Base-by-base conservation (phyloP, 2,329 filamentous ascomycete species). In the Paraphoma chrysanthemicola region DNA sequence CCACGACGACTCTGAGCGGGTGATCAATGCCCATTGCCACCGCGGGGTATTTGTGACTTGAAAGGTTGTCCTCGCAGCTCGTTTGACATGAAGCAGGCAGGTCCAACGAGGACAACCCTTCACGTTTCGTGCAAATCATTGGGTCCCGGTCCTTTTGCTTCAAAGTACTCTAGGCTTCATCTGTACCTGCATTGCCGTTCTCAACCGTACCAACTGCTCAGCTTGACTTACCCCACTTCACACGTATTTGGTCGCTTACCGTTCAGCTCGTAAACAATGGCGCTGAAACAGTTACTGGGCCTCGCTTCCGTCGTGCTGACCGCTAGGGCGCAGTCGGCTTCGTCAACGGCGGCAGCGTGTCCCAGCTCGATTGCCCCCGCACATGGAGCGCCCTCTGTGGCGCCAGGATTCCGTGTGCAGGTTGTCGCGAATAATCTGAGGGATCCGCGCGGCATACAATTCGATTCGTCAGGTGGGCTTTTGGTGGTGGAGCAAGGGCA, bases 401-500 rank as follows among this genome's bases (percentile, higher is more conserved):
- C 78, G 11, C 59, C 70, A 16, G 79, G 79, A 11, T 82, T 79
- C 59, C 64, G 70, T 28, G 78, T 77, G 5, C 74, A 78, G 51
- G 74, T 83, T 10, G 79, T 84, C 43, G 81, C 81, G 9, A 80
- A 77, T 17, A 76, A 77, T 9, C 66, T 84, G 41, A 74, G 70
- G 28, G 68, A 70, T 16, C 82, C 82, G 12, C 77, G 82, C 16
- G 78, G 79, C 10, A 78, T 85, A 44, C 68, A 75, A 10, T 81
- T 84, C 60, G 82, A 85, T 70, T 70, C 60, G 17, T 69, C 74
- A 46, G 82, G 81, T 17, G 78, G 79, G 54, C 69, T 84, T 38
- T 73, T 85, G n/a, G 79, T 85, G 5, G 77, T 84, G 18, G 78
- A 83, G 69, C 70, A 75, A 62, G 73, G 66, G 51, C 62, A 58